These are phyloP conservation scores for Ophiostoma australiae DNA, from an alignment of 2,329 filamentous ascomycete species.

Conservation along the genomic window DNA sequence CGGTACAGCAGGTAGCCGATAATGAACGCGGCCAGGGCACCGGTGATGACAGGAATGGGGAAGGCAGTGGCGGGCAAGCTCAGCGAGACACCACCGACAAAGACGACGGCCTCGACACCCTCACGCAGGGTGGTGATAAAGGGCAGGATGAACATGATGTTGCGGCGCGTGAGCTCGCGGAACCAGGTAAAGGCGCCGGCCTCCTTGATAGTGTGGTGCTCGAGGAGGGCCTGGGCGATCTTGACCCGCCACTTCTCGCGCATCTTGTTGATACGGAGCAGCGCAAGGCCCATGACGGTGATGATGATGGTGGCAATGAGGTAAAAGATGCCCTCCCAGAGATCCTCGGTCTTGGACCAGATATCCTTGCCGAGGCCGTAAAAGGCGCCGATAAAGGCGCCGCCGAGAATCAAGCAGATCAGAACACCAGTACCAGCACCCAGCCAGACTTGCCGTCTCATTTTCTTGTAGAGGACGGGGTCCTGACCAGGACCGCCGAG, in stretches of 20 bases:
- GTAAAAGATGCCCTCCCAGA: constrained; percentile 77
- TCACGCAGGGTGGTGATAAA: constrained; percentile 85
- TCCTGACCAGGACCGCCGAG: constrained; percentile 61
- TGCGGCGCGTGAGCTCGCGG: constrained; percentile 58
- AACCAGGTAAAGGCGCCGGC: constrained; percentile 39
- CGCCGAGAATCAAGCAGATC: constrained; percentile 58
- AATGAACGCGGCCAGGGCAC: constrained; percentile 59
- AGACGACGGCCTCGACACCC: constrained; percentile 80
- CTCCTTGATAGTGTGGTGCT: constrained; percentile 36
- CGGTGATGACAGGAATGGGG: constrained; percentile 69
- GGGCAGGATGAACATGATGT: constrained; percentile 79
- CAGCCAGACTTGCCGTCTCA: constrained; percentile 67
- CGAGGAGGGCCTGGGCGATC: constrained; percentile 64
- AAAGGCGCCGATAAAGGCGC: constrained; percentile 63
- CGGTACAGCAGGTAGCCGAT: constrained; percentile 70
- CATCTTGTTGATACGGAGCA: constrained; percentile 76
- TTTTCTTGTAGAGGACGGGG: constrained; percentile 58
- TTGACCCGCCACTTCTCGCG: constrained; percentile 85
- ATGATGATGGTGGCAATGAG: constrained; percentile 75
- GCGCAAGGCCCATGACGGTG: constrained; percentile 70
- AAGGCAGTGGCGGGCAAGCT: constrained; percentile 69
- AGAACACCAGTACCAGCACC: constrained; percentile 56
- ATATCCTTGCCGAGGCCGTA: constrained; percentile 62
- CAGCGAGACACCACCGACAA: constrained; percentile 78
- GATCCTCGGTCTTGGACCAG: constrained; percentile 64